Percentiles rank a stretch among this genome's conserved stretches.
Conservation (phyloP, 1,284 basidiomycete species). For the Boletus chippewaensis region DNA sequence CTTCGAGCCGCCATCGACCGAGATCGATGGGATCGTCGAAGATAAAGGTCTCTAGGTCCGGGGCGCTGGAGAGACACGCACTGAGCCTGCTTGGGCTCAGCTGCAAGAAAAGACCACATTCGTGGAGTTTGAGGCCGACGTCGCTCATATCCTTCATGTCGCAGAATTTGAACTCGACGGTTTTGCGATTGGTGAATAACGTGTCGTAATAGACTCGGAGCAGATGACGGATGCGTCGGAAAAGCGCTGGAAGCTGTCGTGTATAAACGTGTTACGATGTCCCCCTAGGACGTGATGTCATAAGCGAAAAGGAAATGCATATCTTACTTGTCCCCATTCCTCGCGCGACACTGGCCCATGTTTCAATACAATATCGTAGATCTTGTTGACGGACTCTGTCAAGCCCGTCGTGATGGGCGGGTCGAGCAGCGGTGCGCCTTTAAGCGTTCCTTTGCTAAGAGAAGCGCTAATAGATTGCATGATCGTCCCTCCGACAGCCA, state of each 20-base stretch:
- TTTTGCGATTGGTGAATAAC: background rate
- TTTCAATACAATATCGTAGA: background rate
- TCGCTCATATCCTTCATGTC: background rate
- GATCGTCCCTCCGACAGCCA: background rate
- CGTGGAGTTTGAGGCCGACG: background rate
- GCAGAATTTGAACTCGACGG: background rate
- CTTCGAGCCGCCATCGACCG: background rate
- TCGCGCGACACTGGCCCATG: background rate
- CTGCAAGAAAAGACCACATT: background rate
- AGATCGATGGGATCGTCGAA: constrained; percentile 1
- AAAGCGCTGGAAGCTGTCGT: background rate
- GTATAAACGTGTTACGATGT: no score
- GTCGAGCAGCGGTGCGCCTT: background rate
- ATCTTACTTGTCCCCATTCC: background rate
- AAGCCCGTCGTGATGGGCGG: background rate
- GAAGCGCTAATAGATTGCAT: background rate
- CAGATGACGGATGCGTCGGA: background rate
- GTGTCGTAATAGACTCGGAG: background rate
- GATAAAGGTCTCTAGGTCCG: background rate
- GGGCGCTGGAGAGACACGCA: background rate
- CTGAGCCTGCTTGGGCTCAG: background rate
- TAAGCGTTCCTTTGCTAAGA: background rate
- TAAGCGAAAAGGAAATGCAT: background rate
- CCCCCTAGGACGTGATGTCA: background rate
- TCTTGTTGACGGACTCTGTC: background rate